Evolutionary conservation across 495 filamentous ascomycete genomes (phyloP), one percentile per base, ranked within the genome.

Genomic region (Aspergillus sparsus): DNA sequence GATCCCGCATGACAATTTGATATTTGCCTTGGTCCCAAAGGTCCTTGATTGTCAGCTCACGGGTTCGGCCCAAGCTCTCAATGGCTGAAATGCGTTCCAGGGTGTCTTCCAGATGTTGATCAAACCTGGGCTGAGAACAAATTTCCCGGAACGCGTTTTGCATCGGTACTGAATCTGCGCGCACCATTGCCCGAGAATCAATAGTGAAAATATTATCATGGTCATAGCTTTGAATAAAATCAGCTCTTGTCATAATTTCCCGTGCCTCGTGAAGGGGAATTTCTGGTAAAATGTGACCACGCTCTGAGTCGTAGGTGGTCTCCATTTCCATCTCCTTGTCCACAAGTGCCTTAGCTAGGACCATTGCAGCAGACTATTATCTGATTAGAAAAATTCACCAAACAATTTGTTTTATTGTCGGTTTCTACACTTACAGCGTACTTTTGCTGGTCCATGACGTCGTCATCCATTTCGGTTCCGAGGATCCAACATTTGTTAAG

Each of bases 371-470:
- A 11, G 92, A 90, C 82, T 91, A 37, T 49, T 12, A 50, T 42
- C 21, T 31, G 37, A 32, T 66, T 60, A 62, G 60, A 58, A 55
- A 60, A 45, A 11, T 15, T 6, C 21, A 27, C 21, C 21, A 1
- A 27, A 3, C 21, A 27, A 27, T 42, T 3, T 34, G 44, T 32
- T n/a, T 31, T 8, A 8, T 18, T 41, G 13, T 27, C 2, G 27
- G 7, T 34, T 12, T 11, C 36, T 21, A 13, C 36, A 79, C 87
- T 72, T 73, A 91, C 88, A 34, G 93, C 88, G 75, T 89, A 94
- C 70, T 98, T 98, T 64, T 98, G 94, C 74, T 97, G 88, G 68
- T 98, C 92, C 94, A 98, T 98, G 41, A 97, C 94, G 74, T 98
- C 94, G 76, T 98, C 94, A 65, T 98, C 94, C 93, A 97, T 97